phyloP scores from a whole-genome alignment of 495 filamentous ascomycete species.

The Hyphodiscus hymeniophilus region DNA sequence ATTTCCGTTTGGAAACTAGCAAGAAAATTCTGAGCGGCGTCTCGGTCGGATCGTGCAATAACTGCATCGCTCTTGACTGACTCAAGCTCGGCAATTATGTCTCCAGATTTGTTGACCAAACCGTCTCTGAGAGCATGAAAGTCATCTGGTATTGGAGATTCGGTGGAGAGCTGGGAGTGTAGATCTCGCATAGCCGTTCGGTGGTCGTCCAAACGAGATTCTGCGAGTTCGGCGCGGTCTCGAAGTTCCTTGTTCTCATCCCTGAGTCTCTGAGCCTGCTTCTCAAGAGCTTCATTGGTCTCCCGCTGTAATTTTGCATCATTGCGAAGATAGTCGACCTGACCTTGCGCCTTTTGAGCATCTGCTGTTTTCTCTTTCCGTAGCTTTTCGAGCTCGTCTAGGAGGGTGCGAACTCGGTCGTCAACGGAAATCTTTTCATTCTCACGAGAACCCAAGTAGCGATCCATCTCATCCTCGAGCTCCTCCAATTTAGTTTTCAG shows the following conservation, averaged over 20 bases:
- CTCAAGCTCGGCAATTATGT: conserved; percentile 36
- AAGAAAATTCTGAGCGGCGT: conserved; percentile 28
- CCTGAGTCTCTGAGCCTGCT: conserved; percentile 41
- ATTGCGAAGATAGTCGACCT: conserved; percentile 46
- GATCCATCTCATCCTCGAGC: conserved; percentile 81
- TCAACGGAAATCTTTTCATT: conserved; percentile 65
- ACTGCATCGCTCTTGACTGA: conserved; percentile 35
- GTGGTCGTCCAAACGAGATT: conserved; percentile 34
- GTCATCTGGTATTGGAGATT: conserved; percentile 47
- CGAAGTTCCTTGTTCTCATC: conserved; percentile 41
- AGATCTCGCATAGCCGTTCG: conserved; percentile 50
- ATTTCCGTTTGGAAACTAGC: conserved; percentile 33
- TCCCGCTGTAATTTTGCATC: conserved; percentile 48
- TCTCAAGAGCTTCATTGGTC: conserved; percentile 42
- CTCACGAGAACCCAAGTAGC: conserved; percentile 72
- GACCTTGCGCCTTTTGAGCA: conserved; percentile 44
- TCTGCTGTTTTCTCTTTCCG: conserved; percentile 49
- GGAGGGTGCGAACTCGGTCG: conserved; percentile 57
- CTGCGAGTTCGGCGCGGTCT: conserved; percentile 25
- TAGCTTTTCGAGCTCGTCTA: conserved; percentile 59
- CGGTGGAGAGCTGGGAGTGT: conserved; percentile 52
- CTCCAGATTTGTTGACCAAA: conserved; percentile 53
- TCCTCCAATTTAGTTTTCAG: conserved; percentile 74
- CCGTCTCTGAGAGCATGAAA: conserved; percentile 50
- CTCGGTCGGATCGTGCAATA: conserved; percentile 36